A percentile compares a stretch with the other conserved stretches of the same genome.
These are phyloP conservation scores for Torulaspora globosa DNA, from an alignment of 1,139 yeast genomes.

Conservation along the genomic window DNA sequence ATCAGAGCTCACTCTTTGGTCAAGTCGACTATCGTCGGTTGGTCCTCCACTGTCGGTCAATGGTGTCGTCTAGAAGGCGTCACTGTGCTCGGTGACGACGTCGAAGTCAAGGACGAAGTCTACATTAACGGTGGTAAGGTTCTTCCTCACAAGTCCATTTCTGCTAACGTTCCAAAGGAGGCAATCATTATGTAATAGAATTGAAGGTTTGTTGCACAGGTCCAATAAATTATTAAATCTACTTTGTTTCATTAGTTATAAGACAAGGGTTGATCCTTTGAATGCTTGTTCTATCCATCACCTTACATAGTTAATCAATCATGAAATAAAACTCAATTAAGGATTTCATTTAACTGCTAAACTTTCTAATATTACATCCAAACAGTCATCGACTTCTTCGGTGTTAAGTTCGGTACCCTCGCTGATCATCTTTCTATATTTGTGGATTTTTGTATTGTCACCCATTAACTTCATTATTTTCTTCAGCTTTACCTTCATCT, in stretches of 20 bases:
- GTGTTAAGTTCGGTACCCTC: slow-evolving; percentile 75
- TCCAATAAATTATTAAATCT: neutral
- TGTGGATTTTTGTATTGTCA: slow-evolving; percentile 56
- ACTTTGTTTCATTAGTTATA: slow-evolving; percentile 6
- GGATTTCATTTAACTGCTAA: slow-evolving; percentile 18
- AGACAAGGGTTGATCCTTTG: slow-evolving; percentile 14
- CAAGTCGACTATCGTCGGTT: slow-evolving; percentile 96
- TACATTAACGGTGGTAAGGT: slow-evolving; percentile 99
- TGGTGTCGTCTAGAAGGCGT: slow-evolving; percentile 99
- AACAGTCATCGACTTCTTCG: slow-evolving; percentile 49
- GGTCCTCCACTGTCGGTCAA: slow-evolving; percentile 97
- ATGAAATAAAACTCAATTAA: slow-evolving; percentile 4
- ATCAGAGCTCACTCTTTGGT: slow-evolving; percentile 98
- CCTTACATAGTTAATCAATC: slow-evolving; percentile 9
- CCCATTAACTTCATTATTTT: slow-evolving; percentile 48
- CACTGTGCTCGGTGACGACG: slow-evolving; percentile 98
- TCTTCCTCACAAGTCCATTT: slow-evolving; percentile 95
- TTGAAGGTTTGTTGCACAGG: neutral
- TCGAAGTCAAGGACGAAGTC: slow-evolving; percentile 95
- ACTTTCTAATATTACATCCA: slow-evolving; percentile 34
- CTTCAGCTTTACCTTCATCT: slow-evolving; percentile 44
- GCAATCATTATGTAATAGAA: slow-evolving; percentile 81
- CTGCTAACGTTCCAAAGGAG: slow-evolving; percentile 94
- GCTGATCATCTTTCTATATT: slow-evolving; percentile 77
- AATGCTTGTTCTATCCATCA: slow-evolving; percentile 6